phyloP scores from a whole-genome alignment of 306 rosid genomes.

The Cyamopsis tetragonoloba region DNA sequence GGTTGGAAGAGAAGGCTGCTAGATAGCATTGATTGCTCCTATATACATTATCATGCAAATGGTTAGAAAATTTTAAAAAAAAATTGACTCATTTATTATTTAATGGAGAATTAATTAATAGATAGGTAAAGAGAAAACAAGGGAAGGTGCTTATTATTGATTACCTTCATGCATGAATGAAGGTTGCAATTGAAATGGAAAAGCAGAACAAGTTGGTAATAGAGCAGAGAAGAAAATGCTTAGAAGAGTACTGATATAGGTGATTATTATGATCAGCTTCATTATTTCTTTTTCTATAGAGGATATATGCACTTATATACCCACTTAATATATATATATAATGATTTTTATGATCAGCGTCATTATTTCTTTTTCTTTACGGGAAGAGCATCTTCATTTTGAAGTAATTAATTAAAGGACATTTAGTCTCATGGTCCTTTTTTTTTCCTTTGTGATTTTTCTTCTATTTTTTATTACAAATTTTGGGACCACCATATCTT shows the following conservation, averaged over 20 bases:
- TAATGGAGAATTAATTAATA: neutral
- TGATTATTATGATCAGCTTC: constrained; percentile 35
- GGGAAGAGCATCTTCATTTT: too few species aligned
- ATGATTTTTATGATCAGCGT: too few species aligned
- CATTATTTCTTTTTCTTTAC: too few species aligned
- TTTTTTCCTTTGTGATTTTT: too few species aligned
- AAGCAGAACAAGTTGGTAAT: constrained; percentile 40
- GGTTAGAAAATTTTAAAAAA: neutral
- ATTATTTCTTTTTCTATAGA: constrained; percentile 9
- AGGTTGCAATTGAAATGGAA: constrained; percentile 32
- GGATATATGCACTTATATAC: too few species aligned
- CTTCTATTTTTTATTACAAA: too few species aligned
- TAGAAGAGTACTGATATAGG: constrained; percentile 21
- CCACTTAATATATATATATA: too few species aligned
- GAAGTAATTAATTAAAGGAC: too few species aligned
- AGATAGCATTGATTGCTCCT: constrained; percentile 27
- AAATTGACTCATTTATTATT: neutral
- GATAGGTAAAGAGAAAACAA: neutral
- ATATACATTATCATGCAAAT: neutral
- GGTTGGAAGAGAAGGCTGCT: constrained; percentile 33
- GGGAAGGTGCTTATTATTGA: neutral
- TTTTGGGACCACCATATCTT: too few species aligned
- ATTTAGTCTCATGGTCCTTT: too few species aligned
- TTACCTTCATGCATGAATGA: constrained; percentile 39
- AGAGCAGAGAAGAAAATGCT: constrained; percentile 35